phyloP scores from a whole-genome alignment of 1,284 basidiomycete species.

The Cryptococcus wingfieldii region DNA sequence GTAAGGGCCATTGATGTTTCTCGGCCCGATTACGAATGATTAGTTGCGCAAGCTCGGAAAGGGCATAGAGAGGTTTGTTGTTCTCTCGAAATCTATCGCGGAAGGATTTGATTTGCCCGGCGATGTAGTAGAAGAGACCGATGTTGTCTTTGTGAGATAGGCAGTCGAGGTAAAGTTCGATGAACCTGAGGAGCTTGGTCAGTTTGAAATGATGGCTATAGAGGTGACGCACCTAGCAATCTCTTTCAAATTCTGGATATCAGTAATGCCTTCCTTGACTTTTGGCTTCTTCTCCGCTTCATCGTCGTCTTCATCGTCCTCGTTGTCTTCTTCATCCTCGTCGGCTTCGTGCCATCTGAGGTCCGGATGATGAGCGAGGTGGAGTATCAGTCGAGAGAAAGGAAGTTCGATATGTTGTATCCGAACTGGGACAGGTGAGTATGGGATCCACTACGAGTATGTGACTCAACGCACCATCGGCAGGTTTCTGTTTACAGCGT shows the following conservation, averaged over 20 bases:
- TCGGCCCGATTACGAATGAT: constrained; percentile 70
- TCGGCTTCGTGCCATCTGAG: constrained; percentile 53
- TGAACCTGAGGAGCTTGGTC: constrained; percentile 58
- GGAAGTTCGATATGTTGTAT: constrained; percentile 71
- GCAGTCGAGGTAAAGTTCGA: constrained; percentile 80
- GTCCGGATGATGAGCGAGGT: constrained; percentile 92
- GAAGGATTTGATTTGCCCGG: constrained; percentile 78
- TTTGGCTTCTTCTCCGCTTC: not conserved
- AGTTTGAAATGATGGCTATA: constrained; percentile 4
- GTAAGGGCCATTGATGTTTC: constrained; percentile 67
- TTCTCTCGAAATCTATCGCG: constrained; percentile 56
- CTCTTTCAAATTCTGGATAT: constrained; percentile 60
- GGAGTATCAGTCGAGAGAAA: constrained; percentile 78
- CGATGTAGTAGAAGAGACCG: constrained; percentile 75
- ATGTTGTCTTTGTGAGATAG: constrained; percentile 73
- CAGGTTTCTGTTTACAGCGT: too few species aligned
- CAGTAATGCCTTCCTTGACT: constrained; percentile 33
- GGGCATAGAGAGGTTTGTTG: constrained; percentile 67
- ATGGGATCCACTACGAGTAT: too few species aligned
- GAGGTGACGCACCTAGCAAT: constrained; percentile 60
- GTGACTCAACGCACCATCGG: constrained; percentile 5
- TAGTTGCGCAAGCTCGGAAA: constrained; percentile 83
- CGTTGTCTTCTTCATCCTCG: constrained; percentile 6
- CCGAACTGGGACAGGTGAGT: constrained; percentile 41
- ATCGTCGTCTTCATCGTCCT: not conserved